These are phyloP conservation scores for Camellia granthamiana DNA, from an alignment of 148 eudicot genomes.

Conservation along the genomic window DNA sequence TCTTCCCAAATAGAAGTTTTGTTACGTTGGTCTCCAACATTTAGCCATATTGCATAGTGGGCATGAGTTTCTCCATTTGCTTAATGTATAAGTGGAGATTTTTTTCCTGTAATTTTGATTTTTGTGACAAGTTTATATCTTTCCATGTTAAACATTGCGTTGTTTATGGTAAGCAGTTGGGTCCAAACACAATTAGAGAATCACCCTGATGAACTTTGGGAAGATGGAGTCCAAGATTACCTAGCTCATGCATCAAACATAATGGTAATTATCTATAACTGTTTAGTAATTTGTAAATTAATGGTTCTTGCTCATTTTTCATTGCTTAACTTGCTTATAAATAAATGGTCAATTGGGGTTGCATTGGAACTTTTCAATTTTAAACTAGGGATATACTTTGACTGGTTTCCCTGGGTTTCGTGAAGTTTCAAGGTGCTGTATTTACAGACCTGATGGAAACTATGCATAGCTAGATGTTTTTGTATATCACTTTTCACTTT, in stretches of 20 bases:
- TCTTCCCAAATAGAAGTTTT: background rate
- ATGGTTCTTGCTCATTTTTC: background rate
- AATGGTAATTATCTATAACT: slow-evolving; percentile 38
- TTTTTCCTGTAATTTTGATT: background rate
- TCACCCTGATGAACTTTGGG: slow-evolving; percentile 98
- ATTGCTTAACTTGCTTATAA: background rate
- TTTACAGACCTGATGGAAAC: no score
- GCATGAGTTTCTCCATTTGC: background rate
- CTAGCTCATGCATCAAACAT: slow-evolving; percentile 63
- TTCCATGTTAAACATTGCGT: slow-evolving; percentile 7
- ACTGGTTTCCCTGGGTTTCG: no score
- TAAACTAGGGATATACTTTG: no score
- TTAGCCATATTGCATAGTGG: background rate
- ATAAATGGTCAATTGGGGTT: background rate
- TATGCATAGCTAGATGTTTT: no score
- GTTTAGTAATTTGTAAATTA: background rate
- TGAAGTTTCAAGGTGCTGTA: no score
- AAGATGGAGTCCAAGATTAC: slow-evolving; percentile 85
- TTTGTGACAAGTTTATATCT: background rate
- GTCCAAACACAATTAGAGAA: slow-evolving; percentile 78
- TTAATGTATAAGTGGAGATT: background rate
- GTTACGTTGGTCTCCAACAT: background rate
- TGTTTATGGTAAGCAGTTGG: slow-evolving; percentile 60
- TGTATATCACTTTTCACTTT: no score
- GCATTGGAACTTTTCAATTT: background rate